Percentiles rank a stretch among this genome's conserved stretches.
These are phyloP conservation scores for Aegilops bicornis DNA, from an alignment of 176 grass and related monocot species.

Conservation along the genomic window DNA sequence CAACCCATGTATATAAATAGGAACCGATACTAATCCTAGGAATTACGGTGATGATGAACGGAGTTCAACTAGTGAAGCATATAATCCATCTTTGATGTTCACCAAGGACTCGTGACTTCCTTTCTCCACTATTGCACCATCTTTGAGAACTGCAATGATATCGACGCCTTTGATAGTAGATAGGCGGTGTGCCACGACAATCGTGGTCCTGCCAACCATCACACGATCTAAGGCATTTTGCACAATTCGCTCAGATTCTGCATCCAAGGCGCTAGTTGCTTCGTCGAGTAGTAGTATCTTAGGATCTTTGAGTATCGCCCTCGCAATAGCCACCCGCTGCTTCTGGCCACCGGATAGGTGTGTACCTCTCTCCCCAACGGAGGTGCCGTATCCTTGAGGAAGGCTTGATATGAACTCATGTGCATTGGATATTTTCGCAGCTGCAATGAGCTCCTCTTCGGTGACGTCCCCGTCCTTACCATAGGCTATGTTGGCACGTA, in stretches of 20 bases:
- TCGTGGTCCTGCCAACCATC: constrained; percentile 58
- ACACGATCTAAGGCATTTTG: constrained; percentile 58
- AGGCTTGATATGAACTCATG: constrained; percentile 68
- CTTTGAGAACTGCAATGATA: constrained; percentile 70
- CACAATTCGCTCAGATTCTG: constrained; percentile 65
- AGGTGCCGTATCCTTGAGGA: constrained; percentile 59
- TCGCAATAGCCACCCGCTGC: constrained; percentile 65
- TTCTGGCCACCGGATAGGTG: constrained; percentile 76
- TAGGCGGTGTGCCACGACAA: constrained; percentile 61
- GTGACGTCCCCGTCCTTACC: constrained; percentile 52
- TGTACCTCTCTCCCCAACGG: constrained; percentile 53
- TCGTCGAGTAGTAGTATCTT: constrained; percentile 67
- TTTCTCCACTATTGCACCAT: constrained; percentile 60
- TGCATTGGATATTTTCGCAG: constrained; percentile 52
- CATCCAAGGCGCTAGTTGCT: constrained; percentile 70
- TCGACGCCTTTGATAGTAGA: constrained; percentile 57
- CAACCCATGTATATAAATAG: neutral
- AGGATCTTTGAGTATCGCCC: constrained; percentile 65
- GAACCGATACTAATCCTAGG: neutral
- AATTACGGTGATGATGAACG: constrained; percentile 20
- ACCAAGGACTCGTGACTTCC: constrained; percentile 53
- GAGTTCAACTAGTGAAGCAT: constrained; percentile 62
- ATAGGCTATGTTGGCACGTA: constrained; percentile 69
- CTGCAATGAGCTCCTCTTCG: constrained; percentile 60
- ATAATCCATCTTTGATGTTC: constrained; percentile 55